Percentiles rank a stretch among this genome's conserved stretches.
These are phyloP conservation scores for Tubosaeta brunneosetosa DNA, from an alignment of 768 basidiomycete species.

Conservation along the genomic window DNA sequence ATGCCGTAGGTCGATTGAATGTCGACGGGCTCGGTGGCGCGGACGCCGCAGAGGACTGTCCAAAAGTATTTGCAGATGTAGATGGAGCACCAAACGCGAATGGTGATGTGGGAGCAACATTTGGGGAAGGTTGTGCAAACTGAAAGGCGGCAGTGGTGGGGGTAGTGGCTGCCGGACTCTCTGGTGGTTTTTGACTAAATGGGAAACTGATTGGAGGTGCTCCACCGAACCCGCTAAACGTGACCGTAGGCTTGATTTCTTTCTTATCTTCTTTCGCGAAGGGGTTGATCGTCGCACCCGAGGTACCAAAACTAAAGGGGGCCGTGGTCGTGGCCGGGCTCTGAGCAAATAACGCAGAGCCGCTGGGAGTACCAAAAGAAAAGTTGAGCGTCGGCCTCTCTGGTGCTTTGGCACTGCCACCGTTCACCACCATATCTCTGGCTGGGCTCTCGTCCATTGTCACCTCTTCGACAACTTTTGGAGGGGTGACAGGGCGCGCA, in stretches of 20 bases:
- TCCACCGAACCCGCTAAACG: conserved; percentile 48
- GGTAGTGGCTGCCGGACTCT: conserved; percentile 38
- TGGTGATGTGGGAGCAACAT: conserved; percentile 34
- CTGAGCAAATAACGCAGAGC: conserved; percentile 34
- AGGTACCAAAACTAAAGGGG: conserved; percentile 32
- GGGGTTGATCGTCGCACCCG: conserved; percentile 35
- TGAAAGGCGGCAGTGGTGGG: conserved; percentile 40
- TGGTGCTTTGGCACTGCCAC: conserved; percentile 29
- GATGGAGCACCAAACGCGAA: conserved; percentile 45
- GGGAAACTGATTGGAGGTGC: conserved; percentile 38
- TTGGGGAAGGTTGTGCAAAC: conserved; percentile 41
- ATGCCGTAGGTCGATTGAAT: conserved; percentile 44
- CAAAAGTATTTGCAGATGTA: conserved; percentile 38
- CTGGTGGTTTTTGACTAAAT: conserved; percentile 43
- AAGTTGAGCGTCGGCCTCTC: conserved; percentile 44
- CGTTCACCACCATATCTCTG: conserved; percentile 50
- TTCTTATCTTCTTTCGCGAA: conserved; percentile 49
- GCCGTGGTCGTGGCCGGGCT: conserved; percentile 30
- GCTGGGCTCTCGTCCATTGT: conserved; percentile 82
- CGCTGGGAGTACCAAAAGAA: conserved; percentile 40
- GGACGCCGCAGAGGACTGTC: conserved; percentile 39
- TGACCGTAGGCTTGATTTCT: conserved; percentile 38
- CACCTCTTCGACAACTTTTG: conserved; percentile 61
- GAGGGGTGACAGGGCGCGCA: conserved; percentile 59
- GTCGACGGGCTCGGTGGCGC: conserved; percentile 57